Evolutionary conservation across 495 filamentous ascomycete species (phyloP).

Genomic region (Penicillium angulare): DNA sequence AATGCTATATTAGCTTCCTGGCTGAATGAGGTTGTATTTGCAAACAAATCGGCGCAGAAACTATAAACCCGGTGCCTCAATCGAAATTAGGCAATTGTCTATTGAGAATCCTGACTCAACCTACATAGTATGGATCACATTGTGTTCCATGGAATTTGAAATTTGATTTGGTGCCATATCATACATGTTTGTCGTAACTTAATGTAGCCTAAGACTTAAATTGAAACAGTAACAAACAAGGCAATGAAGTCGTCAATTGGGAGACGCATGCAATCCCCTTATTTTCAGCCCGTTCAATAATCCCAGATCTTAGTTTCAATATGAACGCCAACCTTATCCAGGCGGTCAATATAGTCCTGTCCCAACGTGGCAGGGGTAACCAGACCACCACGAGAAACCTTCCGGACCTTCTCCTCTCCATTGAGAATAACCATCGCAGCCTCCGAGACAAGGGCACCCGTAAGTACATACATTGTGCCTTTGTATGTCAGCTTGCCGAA

Average conservation of each 20-base stretch:
- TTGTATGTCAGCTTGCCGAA: conserved; percentile 57
- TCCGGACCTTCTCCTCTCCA: conserved; percentile 55
- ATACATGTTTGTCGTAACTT: too few species aligned
- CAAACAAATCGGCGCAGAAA: conserved; percentile 15
- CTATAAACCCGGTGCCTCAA: too few species aligned
- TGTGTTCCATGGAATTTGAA: too few species aligned
- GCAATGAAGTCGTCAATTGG: neutral
- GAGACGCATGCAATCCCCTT: too few species aligned
- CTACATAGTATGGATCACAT: too few species aligned
- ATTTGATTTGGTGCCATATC: too few species aligned
- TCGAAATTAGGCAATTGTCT: neutral
- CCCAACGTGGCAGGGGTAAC: conserved; percentile 84
- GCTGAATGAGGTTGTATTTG: conserved; percentile 43
- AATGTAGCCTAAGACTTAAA: too few species aligned
- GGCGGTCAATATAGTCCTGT: conserved; percentile 68
- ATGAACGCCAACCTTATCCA: conserved; percentile 61
- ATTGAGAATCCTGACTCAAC: neutral
- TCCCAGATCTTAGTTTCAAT: conserved; percentile 52
- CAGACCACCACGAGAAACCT: conserved; percentile 64
- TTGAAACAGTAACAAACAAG: neutral
- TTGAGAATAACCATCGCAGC: conserved; percentile 70
- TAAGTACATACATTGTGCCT: conserved; percentile 68
- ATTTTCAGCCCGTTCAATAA: conserved; percentile 2
- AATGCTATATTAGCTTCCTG: conserved; percentile 48
- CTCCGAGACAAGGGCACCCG: conserved; percentile 64